Percentiles rank a stretch among this genome's conserved stretches.
Evolutionary conservation across 1,284 basidiomycete genomes (phyloP).

Genomic region (Boletus austroedulis): DNA sequence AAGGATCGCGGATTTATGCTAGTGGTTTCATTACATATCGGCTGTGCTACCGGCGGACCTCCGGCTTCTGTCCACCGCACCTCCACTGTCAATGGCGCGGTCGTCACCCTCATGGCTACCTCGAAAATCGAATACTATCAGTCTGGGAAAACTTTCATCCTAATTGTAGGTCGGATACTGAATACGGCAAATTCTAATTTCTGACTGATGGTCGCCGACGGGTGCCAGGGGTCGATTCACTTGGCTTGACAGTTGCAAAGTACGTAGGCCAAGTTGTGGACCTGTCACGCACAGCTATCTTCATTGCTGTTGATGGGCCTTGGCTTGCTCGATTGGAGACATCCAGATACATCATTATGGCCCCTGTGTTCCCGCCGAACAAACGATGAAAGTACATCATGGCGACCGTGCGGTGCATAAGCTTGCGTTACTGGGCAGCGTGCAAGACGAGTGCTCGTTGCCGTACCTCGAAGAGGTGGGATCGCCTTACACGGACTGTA

Average conservation of each 20-base stretch:
- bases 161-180: too few relatives aligned
- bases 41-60: too few relatives aligned
- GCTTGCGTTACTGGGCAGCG: too few relatives aligned
- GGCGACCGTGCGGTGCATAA: too few relatives aligned
- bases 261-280: conserved; percentile 47
- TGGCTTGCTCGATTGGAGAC: conserved; percentile 46
- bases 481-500: too few relatives aligned
- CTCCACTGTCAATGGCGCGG: too few relatives aligned
- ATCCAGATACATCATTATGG: conserved; percentile 46
- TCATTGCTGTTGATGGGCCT: conserved; percentile 47
- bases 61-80: neutral
- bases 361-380: conserved; percentile 34
- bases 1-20: too few relatives aligned
- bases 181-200: too few relatives aligned
- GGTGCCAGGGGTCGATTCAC: conserved; percentile 8
- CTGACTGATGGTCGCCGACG: conserved; percentile 20
- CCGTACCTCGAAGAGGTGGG: conserved; percentile 43
- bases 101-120: conserved; percentile 2
- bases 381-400: conserved; percentile 49
- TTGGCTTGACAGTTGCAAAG: conserved; percentile 15
- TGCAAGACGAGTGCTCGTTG: conserved; percentile 43
- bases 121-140: conserved; percentile 39
- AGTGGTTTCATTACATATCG: too few relatives aligned
- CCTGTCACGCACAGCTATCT: conserved; percentile 44
- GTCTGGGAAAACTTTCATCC: conserved; percentile 46